Evolutionary conservation across 1,139 yeast genomes (phyloP), one percentile per base, ranked within the genome.

Genomic region (Kazachstania sp.): DNA sequence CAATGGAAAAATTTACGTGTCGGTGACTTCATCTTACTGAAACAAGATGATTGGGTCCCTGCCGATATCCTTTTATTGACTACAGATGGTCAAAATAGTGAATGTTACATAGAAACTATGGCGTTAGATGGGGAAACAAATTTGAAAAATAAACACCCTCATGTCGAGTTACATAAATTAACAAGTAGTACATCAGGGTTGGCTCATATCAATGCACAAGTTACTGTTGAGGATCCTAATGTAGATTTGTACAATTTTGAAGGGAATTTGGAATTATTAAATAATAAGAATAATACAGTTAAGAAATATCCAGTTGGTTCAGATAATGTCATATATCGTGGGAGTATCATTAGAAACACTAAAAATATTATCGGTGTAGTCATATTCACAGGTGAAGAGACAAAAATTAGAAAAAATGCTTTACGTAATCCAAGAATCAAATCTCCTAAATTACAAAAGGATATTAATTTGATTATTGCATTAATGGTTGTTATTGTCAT

Each of bases 81-180:
- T 1, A 77, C 92, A 2, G 77, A 78, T 44, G 80, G 79, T 12
- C 78, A 77, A 35, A 77, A 79, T 49, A 85, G 83, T 48, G 86
- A 83, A 54, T 83, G 95, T 1, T 86, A 79, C 56, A 81, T 90
- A 23, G 99, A 92, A 65, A 92, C 99, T 0, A 90, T 92, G 92
- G 98, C 96, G 0, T 71, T 92, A 43, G 98, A 92, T 66, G 99
- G 99, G 44, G 98, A 92, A 66, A 92, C 97, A 0, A 90, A 88
- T 60, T 71, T 92, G 52, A 92, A 92, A 64, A 74, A 86, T 5
- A 81, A 79, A 56, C 69, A 70, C 20, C 86, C 96, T 0, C 83
- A 83, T 51, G 71, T 75, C 0, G 86, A 82, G 49, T 53, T 86
- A 6, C 72, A 81, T 15, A 73, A 75, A 34, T 52, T 63, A 15